Conservation (phyloP, 352 stramenopile genomes). For the Phytophthora aleatoria region DNA sequence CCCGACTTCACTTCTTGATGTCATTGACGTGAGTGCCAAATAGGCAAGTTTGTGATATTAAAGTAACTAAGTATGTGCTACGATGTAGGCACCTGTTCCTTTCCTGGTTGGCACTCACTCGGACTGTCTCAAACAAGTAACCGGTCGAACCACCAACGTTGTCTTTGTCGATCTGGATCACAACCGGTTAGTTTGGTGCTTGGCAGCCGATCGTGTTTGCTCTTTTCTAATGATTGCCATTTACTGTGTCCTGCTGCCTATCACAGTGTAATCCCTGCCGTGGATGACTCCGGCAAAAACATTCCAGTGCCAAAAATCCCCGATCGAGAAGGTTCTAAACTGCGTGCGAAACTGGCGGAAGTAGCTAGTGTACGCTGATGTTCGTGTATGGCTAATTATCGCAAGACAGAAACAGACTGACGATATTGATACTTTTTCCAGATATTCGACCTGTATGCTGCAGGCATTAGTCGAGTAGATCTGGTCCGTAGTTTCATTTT, state of each 20-base stretch:
- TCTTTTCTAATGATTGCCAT: neutral
- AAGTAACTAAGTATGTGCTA: neutral
- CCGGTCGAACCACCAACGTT: conserved; percentile 76
- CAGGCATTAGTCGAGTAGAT: conserved; percentile 73
- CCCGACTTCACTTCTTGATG: conserved; percentile 90
- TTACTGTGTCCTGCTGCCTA: neutral
- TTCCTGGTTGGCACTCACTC: conserved; percentile 94
- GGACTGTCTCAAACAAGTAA: conserved; percentile 69
- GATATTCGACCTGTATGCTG: conserved; percentile 84
- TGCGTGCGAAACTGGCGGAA: conserved; percentile 64
- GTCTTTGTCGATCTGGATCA: conserved; percentile 96
- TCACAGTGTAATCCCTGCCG: conserved; percentile 68
- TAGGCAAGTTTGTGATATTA: neutral
- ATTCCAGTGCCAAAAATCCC: conserved; percentile 75
- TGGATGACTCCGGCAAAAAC: conserved; percentile 66
- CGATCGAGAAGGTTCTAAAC: conserved; percentile 69
- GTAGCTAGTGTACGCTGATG: conserved; percentile 52
- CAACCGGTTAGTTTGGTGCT: conserved; percentile 61
- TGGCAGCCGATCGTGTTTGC: neutral
- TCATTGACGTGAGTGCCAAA: conserved; percentile 86
- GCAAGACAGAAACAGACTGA: neutral
- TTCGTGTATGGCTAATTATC: neutral
- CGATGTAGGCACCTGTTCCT: conserved; percentile 87
- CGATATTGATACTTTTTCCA: conserved; percentile 17
- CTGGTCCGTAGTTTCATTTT: conserved; percentile 37